Evolutionary conservation across 306 rosid genomes (phyloP), one percentile per base, ranked within the genome.

Genomic region (Myrica gale): DNA sequence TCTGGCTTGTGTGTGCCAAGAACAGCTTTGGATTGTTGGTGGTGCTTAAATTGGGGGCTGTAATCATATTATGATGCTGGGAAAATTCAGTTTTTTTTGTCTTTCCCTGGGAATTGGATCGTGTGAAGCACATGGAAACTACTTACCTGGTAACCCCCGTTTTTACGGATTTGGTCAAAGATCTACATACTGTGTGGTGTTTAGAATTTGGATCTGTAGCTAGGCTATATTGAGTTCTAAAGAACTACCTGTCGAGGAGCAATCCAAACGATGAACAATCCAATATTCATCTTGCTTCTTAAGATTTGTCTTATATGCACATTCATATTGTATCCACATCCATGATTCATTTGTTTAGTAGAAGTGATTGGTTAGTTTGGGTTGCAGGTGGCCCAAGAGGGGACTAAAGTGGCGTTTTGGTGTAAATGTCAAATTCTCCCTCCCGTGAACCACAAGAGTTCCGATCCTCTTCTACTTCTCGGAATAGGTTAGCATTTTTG

Each of bases 351-450:
- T 71, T 13, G 13, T 10, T 70, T 71, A 46, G 56, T 77, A 74
- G 69, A 79, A 66, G 51, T 77, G 68, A 58, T 60, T 61, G 66
- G 21, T 47, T 41, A 41, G n/a, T 77, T 43, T 37, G 47, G 75
- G 73, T 84, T 81, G 75, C 89, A 87, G 92, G 90, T 71, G 75
- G 72, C 78, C 79, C 67, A 76, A 84, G 75, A 78, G 83, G 81
- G 79, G 72, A 54, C 77, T 76, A 68, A 79, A 81, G 84, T 66
- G 80, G 83, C 50, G 4, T 76, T 69, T 76, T 72, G 75, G 68
- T 85, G 96, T 90, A 89, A 93, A 93, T 90, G 95, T 86, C 95
- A 70, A 89, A 85, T 86, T 82, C 89, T 83, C 88, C 87, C 85
- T 84, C 90, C 84, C 77, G 76, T 69, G 79, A 85, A 78, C 84